These are phyloP conservation scores for Kwoniella botswanensis DNA, from an alignment of 768 basidiomycete genomes.

Conservation along the genomic window DNA sequence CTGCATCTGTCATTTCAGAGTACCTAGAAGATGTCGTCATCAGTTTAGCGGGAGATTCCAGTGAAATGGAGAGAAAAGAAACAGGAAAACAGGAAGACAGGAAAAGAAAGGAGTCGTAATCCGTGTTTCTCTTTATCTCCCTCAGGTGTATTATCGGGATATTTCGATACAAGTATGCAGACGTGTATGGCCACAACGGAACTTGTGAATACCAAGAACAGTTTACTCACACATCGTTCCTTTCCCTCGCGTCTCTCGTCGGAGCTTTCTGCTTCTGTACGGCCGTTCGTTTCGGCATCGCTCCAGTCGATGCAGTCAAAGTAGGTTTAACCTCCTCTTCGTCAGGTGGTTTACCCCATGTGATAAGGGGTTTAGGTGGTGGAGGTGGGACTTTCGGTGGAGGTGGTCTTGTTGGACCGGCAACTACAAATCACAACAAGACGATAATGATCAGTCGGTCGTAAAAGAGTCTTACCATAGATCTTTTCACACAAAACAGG, in stretches of 20 bases:
- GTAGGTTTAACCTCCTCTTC: conserved; percentile 30
- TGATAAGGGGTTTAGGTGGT: conserved; percentile 51
- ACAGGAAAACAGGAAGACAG: neutral
- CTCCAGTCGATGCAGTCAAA: conserved; percentile 20
- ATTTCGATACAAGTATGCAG: neutral
- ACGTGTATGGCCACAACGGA: neutral
- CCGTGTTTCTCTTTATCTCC: neutral
- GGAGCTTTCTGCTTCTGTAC: conserved; percentile 39
- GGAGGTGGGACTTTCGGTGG: conserved; percentile 40
- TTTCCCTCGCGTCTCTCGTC: conserved; percentile 39
- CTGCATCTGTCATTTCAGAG: conserved; percentile 53
- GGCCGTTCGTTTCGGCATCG: conserved; percentile 43
- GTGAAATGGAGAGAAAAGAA: neutral
- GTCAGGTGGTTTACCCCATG: conserved; percentile 53
- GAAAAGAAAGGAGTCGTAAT: neutral
- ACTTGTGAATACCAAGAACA: neutral
- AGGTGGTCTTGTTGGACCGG: conserved; percentile 56
- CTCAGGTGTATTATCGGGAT: too few species aligned
- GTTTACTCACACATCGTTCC: conserved; percentile 50
- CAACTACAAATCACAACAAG: conserved; percentile 39
- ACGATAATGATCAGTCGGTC: neutral
- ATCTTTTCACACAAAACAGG: too few species aligned
- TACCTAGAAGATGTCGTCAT: conserved; percentile 31
- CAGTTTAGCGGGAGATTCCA: neutral
- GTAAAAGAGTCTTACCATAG: too few species aligned